A percentile compares a stretch with the other conserved stretches of the same genome.
Conservation (phyloP, 306 rosid species). For the Sechiopsis laciniata region DNA sequence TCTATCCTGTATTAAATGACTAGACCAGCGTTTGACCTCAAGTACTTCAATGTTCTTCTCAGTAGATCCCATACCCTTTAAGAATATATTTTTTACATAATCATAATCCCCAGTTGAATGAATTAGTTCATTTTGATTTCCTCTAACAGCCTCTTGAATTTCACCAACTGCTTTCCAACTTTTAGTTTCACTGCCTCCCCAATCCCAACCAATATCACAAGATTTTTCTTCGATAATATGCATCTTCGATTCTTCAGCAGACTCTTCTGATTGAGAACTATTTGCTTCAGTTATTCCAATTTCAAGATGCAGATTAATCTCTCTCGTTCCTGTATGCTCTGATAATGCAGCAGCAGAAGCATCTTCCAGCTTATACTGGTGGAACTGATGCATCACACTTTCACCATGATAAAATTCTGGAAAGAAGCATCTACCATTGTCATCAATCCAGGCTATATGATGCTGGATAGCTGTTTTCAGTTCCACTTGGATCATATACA, state of each 20-base stretch:
- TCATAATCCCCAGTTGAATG: constrained; percentile 18
- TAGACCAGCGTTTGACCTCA: constrained; percentile 24
- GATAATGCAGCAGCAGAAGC: constrained; percentile 16
- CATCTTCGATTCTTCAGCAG: constrained; percentile 25
- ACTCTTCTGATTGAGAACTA: constrained; percentile 21
- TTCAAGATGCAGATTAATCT: constrained; percentile 28
- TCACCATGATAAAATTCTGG: constrained; percentile 23
- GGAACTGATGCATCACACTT: constrained; percentile 12
- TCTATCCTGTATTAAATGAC: constrained; percentile 19
- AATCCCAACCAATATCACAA: not conserved
- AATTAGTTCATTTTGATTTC: not conserved
- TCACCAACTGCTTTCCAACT: constrained; percentile 16
- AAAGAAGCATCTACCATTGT: constrained; percentile 30
- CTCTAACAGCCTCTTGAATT: constrained; percentile 11
- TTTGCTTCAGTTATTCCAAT: constrained; percentile 24
- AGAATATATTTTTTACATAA: constrained; percentile 20
- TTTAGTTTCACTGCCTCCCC: constrained; percentile 9
- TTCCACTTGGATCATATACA: constrained; percentile 30
- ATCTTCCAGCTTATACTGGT: constrained; percentile 17
- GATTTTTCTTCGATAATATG: constrained; percentile 8
- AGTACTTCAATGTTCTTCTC: constrained; percentile 6
- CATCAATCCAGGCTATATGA: constrained; percentile 35
- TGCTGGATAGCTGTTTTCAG: constrained; percentile 22
- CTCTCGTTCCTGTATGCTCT: constrained; percentile 18
- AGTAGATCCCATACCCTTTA: constrained; percentile 11